These are phyloP conservation scores for Epichloe aotearoae DNA, from an alignment of 2,329 filamentous ascomycete genomes.

Conservation along the genomic window DNA sequence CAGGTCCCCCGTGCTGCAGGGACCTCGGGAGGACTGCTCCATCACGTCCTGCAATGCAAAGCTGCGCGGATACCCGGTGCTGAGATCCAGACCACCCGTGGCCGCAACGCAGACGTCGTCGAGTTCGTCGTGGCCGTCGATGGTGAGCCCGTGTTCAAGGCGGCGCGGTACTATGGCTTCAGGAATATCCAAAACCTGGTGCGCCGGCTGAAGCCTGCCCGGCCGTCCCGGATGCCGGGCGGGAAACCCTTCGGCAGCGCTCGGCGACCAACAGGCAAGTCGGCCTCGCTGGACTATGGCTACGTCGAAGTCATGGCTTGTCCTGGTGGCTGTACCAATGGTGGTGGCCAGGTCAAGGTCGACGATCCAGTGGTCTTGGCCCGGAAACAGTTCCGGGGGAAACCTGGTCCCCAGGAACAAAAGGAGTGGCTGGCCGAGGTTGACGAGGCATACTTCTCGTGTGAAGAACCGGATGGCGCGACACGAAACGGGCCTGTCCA, in stretches of 20 bases:
- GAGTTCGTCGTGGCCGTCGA: constrained; percentile 60
- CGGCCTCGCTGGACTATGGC: constrained; percentile 52
- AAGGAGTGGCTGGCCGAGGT: constrained; percentile 73
- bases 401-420: constrained; percentile 64
- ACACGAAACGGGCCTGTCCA: constrained; percentile 10
- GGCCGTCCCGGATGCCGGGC: constrained; percentile 66
- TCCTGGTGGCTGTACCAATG: constrained; percentile 96
- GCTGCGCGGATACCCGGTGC: constrained; percentile 60
- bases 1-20: constrained; percentile 46
- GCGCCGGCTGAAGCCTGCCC: constrained; percentile 73
- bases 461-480: constrained; percentile 36
- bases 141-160: constrained; percentile 54
- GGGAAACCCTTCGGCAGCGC: constrained; percentile 47
- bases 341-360: constrained; percentile 86
- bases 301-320: constrained; percentile 99
- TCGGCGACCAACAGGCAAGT: constrained; percentile 37
- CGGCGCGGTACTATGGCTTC: constrained; percentile 92
- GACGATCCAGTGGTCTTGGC: constrained; percentile 56
- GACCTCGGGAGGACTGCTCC: constrained; percentile 77
- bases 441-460: constrained; percentile 84
- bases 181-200: constrained; percentile 97
- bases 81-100: constrained; percentile 55
- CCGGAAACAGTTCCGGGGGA: constrained; percentile 33
- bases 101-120: constrained; percentile 81
- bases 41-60: constrained; percentile 69